Percentiles rank a stretch among this genome's conserved stretches.
phyloP scores from a whole-genome alignment of 192 early-diverging fungal genomes.

The Glomus cerebriforme region DNA sequence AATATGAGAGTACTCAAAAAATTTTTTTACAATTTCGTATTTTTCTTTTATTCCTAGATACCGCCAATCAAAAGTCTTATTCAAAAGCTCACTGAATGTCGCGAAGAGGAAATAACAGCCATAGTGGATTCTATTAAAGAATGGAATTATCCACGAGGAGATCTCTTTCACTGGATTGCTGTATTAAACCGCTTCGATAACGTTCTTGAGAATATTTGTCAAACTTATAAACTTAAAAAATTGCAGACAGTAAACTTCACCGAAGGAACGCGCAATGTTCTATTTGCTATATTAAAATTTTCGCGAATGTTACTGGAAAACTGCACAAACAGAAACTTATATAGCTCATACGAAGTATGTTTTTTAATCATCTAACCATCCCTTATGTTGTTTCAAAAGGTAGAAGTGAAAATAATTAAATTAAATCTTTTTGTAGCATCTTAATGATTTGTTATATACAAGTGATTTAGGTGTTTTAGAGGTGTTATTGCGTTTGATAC shows the following conservation, averaged over 20 bases:
- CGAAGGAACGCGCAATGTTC: conserved; percentile 50
- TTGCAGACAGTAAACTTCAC: conserved; percentile 67
- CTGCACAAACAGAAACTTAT: conserved; percentile 92
- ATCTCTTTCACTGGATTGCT: conserved; percentile 93
- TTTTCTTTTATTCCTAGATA: conserved; percentile 48
- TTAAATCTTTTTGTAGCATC: conserved; percentile 58
- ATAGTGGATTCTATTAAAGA: conserved; percentile 52
- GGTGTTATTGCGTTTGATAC: conserved; percentile 73
- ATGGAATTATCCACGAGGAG: conserved; percentile 86
- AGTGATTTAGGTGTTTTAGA: conserved; percentile 81
- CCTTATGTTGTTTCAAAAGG: background rate
- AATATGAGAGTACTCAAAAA: background rate
- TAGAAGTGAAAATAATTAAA: background rate
- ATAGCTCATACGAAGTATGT: conserved; percentile 86
- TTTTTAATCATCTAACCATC: background rate
- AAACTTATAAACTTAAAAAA: conserved; percentile 63
- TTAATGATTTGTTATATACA: conserved; percentile 78
- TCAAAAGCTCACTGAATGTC: conserved; percentile 50
- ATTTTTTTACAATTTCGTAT: background rate
- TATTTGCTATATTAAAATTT: conserved; percentile 73
- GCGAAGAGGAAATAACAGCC: conserved; percentile 58
- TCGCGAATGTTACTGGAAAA: conserved; percentile 87
- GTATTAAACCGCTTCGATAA: conserved; percentile 93
- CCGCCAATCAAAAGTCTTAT: conserved; percentile 55
- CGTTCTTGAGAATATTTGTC: conserved; percentile 69